Conservation (phyloP, 2,329 filamentous ascomycete genomes). For the Ophiostoma pallidulum region DNA sequence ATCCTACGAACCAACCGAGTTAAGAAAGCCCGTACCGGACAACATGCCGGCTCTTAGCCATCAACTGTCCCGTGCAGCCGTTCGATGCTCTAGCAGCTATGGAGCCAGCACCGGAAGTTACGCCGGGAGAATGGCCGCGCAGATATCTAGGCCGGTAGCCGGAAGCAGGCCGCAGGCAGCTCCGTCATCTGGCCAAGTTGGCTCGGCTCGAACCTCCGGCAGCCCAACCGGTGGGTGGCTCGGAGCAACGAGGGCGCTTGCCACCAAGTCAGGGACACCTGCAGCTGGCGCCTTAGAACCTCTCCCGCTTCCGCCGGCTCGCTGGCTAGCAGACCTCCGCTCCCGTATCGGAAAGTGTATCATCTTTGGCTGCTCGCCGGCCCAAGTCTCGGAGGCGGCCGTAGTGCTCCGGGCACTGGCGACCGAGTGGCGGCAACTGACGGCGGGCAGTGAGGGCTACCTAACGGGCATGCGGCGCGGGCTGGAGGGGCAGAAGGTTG, state of each 20-base stretch:
- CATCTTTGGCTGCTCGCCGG: constrained; percentile 55
- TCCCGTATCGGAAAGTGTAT: constrained; percentile 64
- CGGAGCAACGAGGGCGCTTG: no score
- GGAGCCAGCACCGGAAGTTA: no score
- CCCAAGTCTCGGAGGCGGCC: constrained; percentile 49
- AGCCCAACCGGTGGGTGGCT: no score
- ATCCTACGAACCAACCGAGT: no score
- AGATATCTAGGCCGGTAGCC: no score
- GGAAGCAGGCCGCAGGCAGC: no score
- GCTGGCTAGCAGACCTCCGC: constrained; percentile 64
- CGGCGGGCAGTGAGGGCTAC: constrained; percentile 68
- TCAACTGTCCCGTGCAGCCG: constrained; percentile 9
- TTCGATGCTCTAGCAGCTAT: background rate
- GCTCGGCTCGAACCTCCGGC: no score
- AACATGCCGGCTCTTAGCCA: constrained; percentile 3
- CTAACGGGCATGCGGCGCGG: constrained; percentile 54
- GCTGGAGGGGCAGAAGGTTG: constrained; percentile 56
- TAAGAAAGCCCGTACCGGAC: background rate
- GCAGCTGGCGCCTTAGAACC: background rate
- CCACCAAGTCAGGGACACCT: background rate
- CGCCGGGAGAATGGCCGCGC: no score
- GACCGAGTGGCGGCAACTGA: constrained; percentile 59
- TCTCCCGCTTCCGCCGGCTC: constrained; percentile 17
- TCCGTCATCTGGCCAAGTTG: no score
- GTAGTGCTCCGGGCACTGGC: constrained; percentile 50